These are phyloP conservation scores for Backusella sp. DNA, from an alignment of 192 early-diverging fungal species.

Conservation along the genomic window DNA sequence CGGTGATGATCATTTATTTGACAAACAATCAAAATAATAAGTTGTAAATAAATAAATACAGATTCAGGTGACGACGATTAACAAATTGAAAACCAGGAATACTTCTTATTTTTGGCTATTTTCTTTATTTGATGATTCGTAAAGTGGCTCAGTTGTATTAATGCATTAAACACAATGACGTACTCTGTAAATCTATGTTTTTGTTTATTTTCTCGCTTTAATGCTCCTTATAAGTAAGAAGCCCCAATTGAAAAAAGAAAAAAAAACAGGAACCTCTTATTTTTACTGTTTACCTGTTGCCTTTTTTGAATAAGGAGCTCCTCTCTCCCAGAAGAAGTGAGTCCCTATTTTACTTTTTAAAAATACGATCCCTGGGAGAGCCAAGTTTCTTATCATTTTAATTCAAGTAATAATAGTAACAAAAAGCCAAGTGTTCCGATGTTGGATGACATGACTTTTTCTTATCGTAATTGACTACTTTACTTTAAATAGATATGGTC, in stretches of 20 bases:
- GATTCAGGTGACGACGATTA: not conserved
- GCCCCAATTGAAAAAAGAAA: not conserved
- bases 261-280: not conserved
- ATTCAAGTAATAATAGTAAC: not conserved
- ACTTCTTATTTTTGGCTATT: not conserved
- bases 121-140: not conserved
- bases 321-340: not conserved
- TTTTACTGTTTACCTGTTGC: not conserved
- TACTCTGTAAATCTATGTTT: not conserved
- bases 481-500: not conserved
- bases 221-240: not conserved
- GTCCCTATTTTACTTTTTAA: not conserved
- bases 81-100: slow-evolving; percentile 1
- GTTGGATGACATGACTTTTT: not conserved
- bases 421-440: not conserved
- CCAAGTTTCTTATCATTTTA: not conserved
- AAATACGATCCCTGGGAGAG: not conserved
- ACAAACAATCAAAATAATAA: not conserved
- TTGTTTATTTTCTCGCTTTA: not conserved
- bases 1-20: not conserved
- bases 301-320: slow-evolving; percentile 1
- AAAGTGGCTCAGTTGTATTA: not conserved
- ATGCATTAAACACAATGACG: not conserved
- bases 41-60: not conserved
- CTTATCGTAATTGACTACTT: not conserved